Conservation (phyloP, 2,329 filamentous ascomycete genomes). For the Aureobasidium leucospermi region DNA sequence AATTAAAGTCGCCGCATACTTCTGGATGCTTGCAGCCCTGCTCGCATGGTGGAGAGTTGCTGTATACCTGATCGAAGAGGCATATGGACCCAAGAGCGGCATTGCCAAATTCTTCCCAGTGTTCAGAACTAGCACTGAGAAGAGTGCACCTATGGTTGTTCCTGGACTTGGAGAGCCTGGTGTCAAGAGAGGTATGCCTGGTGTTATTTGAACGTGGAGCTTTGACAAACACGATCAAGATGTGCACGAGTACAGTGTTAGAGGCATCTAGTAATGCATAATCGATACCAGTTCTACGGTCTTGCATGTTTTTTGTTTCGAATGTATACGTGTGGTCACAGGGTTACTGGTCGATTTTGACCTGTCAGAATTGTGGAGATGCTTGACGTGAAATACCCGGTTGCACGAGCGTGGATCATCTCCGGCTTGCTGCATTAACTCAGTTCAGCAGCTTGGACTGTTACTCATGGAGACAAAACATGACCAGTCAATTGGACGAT, state of each 20-base stretch:
- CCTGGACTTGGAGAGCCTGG: constrained; percentile 21
- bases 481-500: too few relatives aligned
- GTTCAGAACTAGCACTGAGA: constrained; percentile 17
- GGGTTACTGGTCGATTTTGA: neutral
- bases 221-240: neutral
- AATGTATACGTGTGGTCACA: too few relatives aligned
- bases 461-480: too few relatives aligned
- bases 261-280: neutral
- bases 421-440: neutral
- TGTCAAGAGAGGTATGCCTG: constrained; percentile 22
- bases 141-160: constrained; percentile 18
- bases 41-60: constrained; percentile 21
- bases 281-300: neutral
- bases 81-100: constrained; percentile 17
- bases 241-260: too few relatives aligned
- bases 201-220: neutral
- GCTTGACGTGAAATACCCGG: neutral
- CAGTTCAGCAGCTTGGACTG: too few relatives aligned
- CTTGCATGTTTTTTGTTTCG: neutral
- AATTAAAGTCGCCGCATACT: constrained; percentile 21
- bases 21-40: constrained; percentile 20
- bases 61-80: constrained; percentile 21
- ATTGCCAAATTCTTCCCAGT: constrained; percentile 21
- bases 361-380: neutral
- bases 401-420: neutral